Evolutionary conservation across 116 monocot species (phyloP), one percentile per base, ranked within the genome.

Genomic region (Phalaenopsis hybrid): DNA sequence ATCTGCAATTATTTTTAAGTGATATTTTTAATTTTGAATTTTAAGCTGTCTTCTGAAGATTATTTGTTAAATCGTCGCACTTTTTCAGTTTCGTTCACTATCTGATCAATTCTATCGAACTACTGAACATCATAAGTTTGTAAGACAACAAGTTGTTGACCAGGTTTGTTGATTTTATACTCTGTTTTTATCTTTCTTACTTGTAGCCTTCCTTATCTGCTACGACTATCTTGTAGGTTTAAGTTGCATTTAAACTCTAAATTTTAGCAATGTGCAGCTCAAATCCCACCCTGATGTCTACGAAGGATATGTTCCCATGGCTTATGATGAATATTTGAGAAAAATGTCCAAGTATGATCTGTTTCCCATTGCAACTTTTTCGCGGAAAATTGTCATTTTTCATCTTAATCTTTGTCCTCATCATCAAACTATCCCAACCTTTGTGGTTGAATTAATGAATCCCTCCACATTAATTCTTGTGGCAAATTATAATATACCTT

Each of bases 251-350:
- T 72, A 37, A 72, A 72, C 33, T 72, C 51, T 43, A 28, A 51
- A 25, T 31, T 49, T 49, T 15, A 83, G 37, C 69, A 15, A 80
- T 81, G 83, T 61, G 61, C 95, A 99, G 98, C 93, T 99, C 9
- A 80, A 91, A 79, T 84, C 88, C n/a, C 82, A 93, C 65, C 95
- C 90, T 75, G 92, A 95, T 33, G 81, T 87, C 23, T 99, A 99
- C 46, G 91, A 93, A 70, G 99, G 92, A 83, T 99, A 99, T 85
- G 95, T 99, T 68, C 95, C 99, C 1, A 99, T 99, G 99, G 90
- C 89, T 41, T 99, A 95, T 75, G 76, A 57, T 72, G 93, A 99
- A 7, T 99, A 99, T 85, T 82, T 99, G 82, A 87, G 85, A 68
- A 95, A 93, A 76, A 75, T 99, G 10, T 86, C 92, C 79, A 82